Conservation (phyloP, 176 grass and related monocot genomes). For the Dendrocalamus sinicus region DNA sequence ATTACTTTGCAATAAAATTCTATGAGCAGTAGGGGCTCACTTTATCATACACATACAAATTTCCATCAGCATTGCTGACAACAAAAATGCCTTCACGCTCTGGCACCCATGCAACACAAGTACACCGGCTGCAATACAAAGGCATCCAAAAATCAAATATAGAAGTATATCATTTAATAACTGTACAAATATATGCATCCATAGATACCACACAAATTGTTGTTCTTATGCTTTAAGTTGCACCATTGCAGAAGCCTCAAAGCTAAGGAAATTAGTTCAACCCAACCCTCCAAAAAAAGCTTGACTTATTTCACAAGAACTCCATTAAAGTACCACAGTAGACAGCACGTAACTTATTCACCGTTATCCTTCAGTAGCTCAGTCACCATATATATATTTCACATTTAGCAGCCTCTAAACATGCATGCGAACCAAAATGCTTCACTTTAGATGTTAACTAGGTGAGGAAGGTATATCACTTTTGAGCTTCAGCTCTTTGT, state of each 20-base stretch:
- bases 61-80: slow-evolving; percentile 90
- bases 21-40: slow-evolving; percentile 53
- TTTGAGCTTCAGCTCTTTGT: background rate
- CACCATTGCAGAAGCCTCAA: background rate
- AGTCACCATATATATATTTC: background rate
- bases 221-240: slow-evolving; percentile 15
- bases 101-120: slow-evolving; percentile 84
- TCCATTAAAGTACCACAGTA: background rate
- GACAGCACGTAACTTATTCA: background rate
- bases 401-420: background rate
- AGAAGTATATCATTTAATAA: slow-evolving; percentile 28
- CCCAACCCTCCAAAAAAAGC: slow-evolving; percentile 2
- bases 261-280: slow-evolving; percentile 13
- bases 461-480: slow-evolving; percentile 17
- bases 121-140: slow-evolving; percentile 78
- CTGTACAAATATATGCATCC: slow-evolving; percentile 21
- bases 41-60: slow-evolving; percentile 96
- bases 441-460: slow-evolving; percentile 34
- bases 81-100: slow-evolving; percentile 80
- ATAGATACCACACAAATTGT: background rate
- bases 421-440: slow-evolving; percentile 35
- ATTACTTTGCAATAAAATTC: slow-evolving; percentile 25
- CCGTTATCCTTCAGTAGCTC: background rate
- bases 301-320: background rate
- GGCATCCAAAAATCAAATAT: background rate